Percentiles rank a stretch among this genome's conserved stretches.
These are phyloP conservation scores for Backusella parvicylindrica DNA, from an alignment of 192 early-diverging fungal species.

Conservation along the genomic window DNA sequence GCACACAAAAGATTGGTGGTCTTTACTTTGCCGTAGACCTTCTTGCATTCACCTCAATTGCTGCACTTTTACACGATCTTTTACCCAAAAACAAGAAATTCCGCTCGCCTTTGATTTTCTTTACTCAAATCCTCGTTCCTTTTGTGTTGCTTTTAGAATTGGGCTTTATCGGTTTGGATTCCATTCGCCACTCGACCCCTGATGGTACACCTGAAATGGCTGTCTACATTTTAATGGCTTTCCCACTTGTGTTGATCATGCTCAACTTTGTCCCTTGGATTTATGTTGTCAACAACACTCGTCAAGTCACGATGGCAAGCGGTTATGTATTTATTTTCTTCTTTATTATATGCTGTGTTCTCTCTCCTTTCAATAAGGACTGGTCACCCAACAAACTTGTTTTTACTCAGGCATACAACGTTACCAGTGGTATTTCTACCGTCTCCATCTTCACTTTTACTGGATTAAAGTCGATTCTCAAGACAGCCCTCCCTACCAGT, in stretches of 20 bases:
- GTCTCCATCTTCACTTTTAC: conserved; percentile 30
- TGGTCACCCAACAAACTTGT: conserved; percentile 44
- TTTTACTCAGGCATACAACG: conserved; percentile 39
- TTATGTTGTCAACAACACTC: conserved; percentile 34
- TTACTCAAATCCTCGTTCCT: conserved; percentile 20
- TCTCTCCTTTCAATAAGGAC: conserved; percentile 34
- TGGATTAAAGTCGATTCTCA: neutral
- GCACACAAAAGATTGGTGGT: conserved; percentile 18
- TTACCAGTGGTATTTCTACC: conserved; percentile 21
- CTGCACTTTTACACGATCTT: neutral
- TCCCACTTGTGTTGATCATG: conserved; percentile 32
- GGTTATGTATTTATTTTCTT: conserved; percentile 29
- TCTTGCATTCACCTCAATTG: conserved; percentile 26
- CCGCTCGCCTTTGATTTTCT: conserved; percentile 1
- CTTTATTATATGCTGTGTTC: conserved; percentile 22
- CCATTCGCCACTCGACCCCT: conserved; percentile 40
- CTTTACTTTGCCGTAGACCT: conserved; percentile 42
- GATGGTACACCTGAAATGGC: conserved; percentile 48
- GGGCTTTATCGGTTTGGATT: conserved; percentile 33
- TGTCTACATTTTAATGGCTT: conserved; percentile 35
- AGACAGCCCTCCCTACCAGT: neutral
- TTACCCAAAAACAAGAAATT: neutral
- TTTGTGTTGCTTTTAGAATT: conserved; percentile 37
- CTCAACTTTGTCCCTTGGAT: conserved; percentile 43
- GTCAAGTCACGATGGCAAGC: conserved; percentile 13